Evolutionary conservation across 139 green algal genomes (phyloP).

Genomic region (Deuterostichococcus epilithicus): DNA sequence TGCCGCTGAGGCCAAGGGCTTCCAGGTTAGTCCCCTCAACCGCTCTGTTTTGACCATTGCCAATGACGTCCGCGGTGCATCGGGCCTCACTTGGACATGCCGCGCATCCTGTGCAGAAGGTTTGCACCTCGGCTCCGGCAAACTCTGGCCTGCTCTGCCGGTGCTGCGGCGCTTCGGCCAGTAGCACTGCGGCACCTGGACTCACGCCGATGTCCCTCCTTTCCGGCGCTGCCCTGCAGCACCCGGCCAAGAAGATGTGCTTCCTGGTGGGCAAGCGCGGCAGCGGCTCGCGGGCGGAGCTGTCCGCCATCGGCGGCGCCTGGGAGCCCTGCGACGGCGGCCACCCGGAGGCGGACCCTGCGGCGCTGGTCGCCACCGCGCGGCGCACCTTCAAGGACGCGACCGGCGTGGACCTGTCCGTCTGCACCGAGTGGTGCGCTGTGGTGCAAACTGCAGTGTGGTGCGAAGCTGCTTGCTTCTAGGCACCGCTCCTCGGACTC

Average conservation of each 20-base stretch:
- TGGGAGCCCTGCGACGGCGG: constrained; percentile 50
- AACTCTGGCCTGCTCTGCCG: no score
- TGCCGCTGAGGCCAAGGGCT: constrained; percentile 5
- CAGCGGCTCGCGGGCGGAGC: constrained; percentile 26
- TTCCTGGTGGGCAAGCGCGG: constrained; percentile 39
- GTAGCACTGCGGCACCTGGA: no score
- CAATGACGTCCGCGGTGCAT: no score
- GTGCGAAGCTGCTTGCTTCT: no score
- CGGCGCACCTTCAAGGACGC: constrained; percentile 37
- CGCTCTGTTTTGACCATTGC: no score
- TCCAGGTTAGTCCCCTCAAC: constrained; percentile 9
- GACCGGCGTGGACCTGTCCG: constrained; percentile 45
- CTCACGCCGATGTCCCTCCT: no score
- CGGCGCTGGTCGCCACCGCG: constrained; percentile 37
- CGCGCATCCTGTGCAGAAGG: no score
- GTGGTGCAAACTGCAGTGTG: no score
- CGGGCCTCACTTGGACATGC: no score
- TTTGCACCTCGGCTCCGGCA: no score
- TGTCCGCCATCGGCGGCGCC: constrained; percentile 20
- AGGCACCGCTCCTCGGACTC: no score
- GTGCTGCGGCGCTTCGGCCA: no score
- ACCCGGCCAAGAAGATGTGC: constrained; percentile 29
- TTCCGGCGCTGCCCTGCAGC: constrained; percentile 8
- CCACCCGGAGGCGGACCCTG: constrained; percentile 36
- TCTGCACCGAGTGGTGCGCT: constrained; percentile 31